A percentile compares a stretch with the other conserved stretches of the same genome.
Conservation (phyloP, 495 filamentous ascomycete species). For the Eremomyces bilateralis region DNA sequence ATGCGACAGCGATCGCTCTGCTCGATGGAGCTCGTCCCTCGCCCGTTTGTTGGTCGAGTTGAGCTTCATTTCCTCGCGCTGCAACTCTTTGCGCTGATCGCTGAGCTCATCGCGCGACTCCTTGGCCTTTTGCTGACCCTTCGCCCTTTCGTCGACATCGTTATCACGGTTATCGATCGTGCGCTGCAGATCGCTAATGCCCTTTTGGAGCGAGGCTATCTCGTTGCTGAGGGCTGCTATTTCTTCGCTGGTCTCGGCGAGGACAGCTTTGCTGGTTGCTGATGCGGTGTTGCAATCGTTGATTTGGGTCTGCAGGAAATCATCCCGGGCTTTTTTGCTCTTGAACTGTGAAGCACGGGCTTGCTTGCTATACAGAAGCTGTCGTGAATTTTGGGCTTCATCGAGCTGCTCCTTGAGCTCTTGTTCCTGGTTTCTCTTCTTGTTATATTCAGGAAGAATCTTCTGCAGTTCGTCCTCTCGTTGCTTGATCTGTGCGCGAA, state of each 20-base stretch:
- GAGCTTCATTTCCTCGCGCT: slow-evolving; percentile 75
- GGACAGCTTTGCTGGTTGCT: slow-evolving; percentile 57
- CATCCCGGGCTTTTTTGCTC: slow-evolving; percentile 72
- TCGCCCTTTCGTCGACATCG: slow-evolving; percentile 43
- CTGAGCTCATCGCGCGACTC: slow-evolving; percentile 57
- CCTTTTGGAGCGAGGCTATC: slow-evolving; percentile 48
- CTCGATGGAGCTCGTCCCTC: slow-evolving; percentile 45
- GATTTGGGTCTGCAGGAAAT: slow-evolving; percentile 60
- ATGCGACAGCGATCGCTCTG: slow-evolving; percentile 54
- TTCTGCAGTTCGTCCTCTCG: slow-evolving; percentile 56
- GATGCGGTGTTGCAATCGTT: slow-evolving; percentile 56
- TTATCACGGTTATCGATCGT: slow-evolving; percentile 60
- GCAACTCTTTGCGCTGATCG: slow-evolving; percentile 77
- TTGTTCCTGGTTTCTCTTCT: slow-evolving; percentile 50
- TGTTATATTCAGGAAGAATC: slow-evolving; percentile 51
- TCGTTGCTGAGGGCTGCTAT: slow-evolving; percentile 50
- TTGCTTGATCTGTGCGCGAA: slow-evolving; percentile 49
- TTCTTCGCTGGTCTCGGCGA: slow-evolving; percentile 66
- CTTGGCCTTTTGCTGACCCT: slow-evolving; percentile 56
- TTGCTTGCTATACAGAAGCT: slow-evolving; percentile 83
- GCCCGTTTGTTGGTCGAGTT: slow-evolving; percentile 56
- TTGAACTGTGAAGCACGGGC: slow-evolving; percentile 73
- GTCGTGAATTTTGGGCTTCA: slow-evolving; percentile 49
- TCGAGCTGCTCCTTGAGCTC: slow-evolving; percentile 45
- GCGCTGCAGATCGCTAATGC: slow-evolving; percentile 45